A percentile compares a stretch with the other conserved stretches of the same genome.
phyloP scores from a whole-genome alignment of 129 eudicot species.

The Tagetes erecta region DNA sequence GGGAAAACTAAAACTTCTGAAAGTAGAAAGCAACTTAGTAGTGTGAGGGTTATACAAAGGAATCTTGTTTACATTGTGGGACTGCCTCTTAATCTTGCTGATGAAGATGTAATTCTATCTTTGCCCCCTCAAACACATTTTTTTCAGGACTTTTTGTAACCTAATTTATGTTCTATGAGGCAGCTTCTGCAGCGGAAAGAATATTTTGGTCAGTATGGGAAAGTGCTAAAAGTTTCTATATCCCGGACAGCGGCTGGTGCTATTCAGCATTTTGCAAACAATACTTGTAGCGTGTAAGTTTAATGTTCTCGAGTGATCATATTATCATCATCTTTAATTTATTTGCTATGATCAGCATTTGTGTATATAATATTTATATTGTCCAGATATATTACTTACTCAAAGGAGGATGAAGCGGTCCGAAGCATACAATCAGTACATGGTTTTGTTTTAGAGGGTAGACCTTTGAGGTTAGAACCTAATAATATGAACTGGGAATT shows the following conservation, averaged over 20 bases:
- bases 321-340: background rate
- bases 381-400: conserved; percentile 87
- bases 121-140: background rate
- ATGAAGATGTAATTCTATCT: conserved; percentile 63
- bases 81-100: conserved; percentile 86
- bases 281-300: conserved; percentile 98
- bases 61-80: conserved; percentile 97
- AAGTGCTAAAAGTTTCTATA: conserved; percentile 92
- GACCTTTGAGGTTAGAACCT: conserved; percentile 73
- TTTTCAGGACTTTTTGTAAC: background rate
- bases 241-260: conserved; percentile 94
- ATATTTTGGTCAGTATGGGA: conserved; percentile 95
- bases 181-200: conserved; percentile 93
- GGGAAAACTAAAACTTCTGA: conserved; percentile 77
- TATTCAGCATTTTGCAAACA: conserved; percentile 86
- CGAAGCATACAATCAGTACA: conserved; percentile 95
- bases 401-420: conserved; percentile 96
- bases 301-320: conserved; percentile 11
- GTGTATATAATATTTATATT: conserved; percentile 10
- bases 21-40: conserved; percentile 89
- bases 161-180: conserved; percentile 10
- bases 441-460: conserved; percentile 87
- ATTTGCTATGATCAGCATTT: background rate
- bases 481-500: background rate
- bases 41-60: conserved; percentile 92